phyloP scores from a whole-genome alignment of 352 stramenopile species.

The Globisporangium spinosum region DNA sequence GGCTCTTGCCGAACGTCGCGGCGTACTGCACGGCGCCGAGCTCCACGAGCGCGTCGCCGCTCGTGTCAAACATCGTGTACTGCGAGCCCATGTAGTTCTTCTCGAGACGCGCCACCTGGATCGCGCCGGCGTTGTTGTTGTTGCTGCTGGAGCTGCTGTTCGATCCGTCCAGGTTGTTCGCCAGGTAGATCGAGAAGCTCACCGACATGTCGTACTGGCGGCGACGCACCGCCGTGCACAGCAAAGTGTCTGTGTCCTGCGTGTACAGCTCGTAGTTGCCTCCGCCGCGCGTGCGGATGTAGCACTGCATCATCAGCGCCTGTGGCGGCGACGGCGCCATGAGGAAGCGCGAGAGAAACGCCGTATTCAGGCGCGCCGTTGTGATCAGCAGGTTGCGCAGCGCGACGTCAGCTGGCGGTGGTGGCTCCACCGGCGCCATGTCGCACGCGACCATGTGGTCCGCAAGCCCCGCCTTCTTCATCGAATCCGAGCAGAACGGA shows the following conservation, averaged over 20 bases:
- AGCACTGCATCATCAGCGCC: conserved; percentile 83
- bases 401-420: conserved; percentile 65
- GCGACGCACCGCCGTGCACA: conserved; percentile 73
- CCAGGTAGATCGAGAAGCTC: conserved; percentile 73
- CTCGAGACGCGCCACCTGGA: conserved; percentile 72
- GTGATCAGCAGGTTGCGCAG: conserved; percentile 55
- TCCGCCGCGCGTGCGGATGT: conserved; percentile 77
- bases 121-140: conserved; percentile 20
- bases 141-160: conserved; percentile 19
- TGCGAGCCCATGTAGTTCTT: conserved; percentile 89
- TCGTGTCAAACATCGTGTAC: conserved; percentile 83
- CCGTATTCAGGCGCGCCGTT: conserved; percentile 51
- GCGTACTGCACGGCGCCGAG: conserved; percentile 83
- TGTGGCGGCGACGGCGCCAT: conserved; percentile 50
- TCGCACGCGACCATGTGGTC: conserved; percentile 68
- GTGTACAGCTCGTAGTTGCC: conserved; percentile 87
- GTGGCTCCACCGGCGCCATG: conserved; percentile 66
- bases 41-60: conserved; percentile 47
- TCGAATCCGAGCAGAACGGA: conserved; percentile 51
- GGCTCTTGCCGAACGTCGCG: conserved; percentile 83
- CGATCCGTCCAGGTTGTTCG: conserved; percentile 41
- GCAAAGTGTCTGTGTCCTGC: conserved; percentile 69
- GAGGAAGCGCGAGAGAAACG: conserved; percentile 56
- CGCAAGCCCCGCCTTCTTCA: conserved; percentile 69
- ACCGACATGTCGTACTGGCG: conserved; percentile 88